Percentiles rank a stretch among this genome's conserved stretches.
phyloP scores from a whole-genome alignment of 2,329 filamentous ascomycete genomes.

The Sordariomycetes sp. region DNA sequence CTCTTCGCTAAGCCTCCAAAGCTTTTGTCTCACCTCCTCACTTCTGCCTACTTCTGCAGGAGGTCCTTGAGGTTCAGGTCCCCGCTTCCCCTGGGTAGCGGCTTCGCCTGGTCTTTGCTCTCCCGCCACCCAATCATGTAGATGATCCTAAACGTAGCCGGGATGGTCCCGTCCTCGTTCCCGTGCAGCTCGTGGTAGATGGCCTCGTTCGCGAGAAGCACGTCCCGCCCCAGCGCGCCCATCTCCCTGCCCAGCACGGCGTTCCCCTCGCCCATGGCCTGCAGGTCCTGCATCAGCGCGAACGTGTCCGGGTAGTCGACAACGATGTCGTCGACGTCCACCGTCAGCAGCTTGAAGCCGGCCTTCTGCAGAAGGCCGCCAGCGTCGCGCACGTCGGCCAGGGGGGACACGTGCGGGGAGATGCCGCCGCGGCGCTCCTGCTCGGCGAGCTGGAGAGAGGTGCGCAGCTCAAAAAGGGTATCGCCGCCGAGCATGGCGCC shows the following conservation, averaged over 20 bases:
- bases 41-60: slow-evolving; percentile 29
- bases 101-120: slow-evolving; percentile 65
- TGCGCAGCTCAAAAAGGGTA: slow-evolving; percentile 85
- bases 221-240: slow-evolving; percentile 67
- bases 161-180: slow-evolving; percentile 64
- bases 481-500: slow-evolving; percentile 96
- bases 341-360: slow-evolving; percentile 90
- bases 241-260: slow-evolving; percentile 78
- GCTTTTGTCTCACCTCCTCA: background rate
- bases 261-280: slow-evolving; percentile 93
- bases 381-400: slow-evolving; percentile 86
- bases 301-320: slow-evolving; percentile 89
- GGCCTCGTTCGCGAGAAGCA: slow-evolving; percentile 74
- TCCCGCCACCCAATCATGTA: slow-evolving; percentile 99
- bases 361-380: slow-evolving; percentile 78
- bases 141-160: slow-evolving; percentile 89
- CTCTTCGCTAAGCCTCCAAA: background rate
- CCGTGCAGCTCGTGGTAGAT: slow-evolving; percentile 86
- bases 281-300: slow-evolving; percentile 84
- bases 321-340: slow-evolving; percentile 94
- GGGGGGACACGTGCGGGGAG: slow-evolving; percentile 77
- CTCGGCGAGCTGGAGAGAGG: slow-evolving; percentile 85
- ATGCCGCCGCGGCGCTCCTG: slow-evolving; percentile 86
- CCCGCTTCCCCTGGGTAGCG: slow-evolving; percentile 73
- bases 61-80: slow-evolving; percentile 84